These are phyloP conservation scores for Neofusicoccum parvum DNA, from an alignment of 2,329 filamentous ascomycete species.

Conservation along the genomic window DNA sequence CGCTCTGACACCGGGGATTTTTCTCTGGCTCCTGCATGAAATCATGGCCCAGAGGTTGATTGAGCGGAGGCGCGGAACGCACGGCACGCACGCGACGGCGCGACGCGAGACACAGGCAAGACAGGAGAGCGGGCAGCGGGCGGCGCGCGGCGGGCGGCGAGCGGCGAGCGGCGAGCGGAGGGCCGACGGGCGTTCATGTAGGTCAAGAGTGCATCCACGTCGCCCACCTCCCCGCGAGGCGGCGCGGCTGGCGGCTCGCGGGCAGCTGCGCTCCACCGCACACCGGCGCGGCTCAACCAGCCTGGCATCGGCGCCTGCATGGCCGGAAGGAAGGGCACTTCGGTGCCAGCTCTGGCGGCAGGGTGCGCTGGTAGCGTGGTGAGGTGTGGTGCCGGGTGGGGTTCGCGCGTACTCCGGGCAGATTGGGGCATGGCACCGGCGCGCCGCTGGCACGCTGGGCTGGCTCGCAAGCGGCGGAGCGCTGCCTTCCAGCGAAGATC, in stretches of 20 bases:
- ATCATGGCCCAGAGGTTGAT: constrained; percentile 8
- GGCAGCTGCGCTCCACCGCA: not conserved
- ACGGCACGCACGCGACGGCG: constrained; percentile 2
- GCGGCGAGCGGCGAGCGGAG: not conserved
- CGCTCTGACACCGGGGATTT: constrained; percentile 7
- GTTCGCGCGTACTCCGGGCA: not conserved
- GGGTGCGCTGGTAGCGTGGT: not conserved
- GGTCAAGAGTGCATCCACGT: not conserved
- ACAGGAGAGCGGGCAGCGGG: not conserved
- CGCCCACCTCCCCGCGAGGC: too few relatives aligned
- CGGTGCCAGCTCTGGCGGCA: not conserved
- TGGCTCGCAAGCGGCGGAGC: not conserved
- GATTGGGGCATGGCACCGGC: constrained; percentile 1
- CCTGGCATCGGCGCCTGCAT: not conserved
- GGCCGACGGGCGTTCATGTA: not conserved
- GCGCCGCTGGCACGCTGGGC: not conserved
- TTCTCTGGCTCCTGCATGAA: constrained; percentile 13
- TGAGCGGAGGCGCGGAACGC: constrained; percentile 4
- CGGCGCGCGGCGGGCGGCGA: not conserved
- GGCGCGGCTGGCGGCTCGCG: too few relatives aligned
- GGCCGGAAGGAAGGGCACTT: not conserved
- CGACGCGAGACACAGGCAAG: not conserved
- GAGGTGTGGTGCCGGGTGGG: not conserved
- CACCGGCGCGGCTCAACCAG: not conserved
- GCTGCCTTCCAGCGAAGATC: not conserved